These are phyloP conservation scores for Arxiozyma heterogenica DNA, from an alignment of 1,139 yeast genomes.

Conservation along the genomic window DNA sequence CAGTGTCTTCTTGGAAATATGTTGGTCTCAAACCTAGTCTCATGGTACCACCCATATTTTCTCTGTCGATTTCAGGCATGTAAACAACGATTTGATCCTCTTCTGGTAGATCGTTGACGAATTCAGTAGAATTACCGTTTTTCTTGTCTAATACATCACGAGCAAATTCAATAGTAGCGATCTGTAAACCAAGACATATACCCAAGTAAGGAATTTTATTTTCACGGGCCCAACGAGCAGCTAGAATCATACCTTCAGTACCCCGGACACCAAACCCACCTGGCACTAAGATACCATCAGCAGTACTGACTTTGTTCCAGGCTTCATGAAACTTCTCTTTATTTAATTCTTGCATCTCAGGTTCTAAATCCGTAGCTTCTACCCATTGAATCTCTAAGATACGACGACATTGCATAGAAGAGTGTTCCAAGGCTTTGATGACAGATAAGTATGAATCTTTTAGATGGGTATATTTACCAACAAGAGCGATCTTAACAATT, in stretches of 20 bases:
- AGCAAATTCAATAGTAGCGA: conserved; percentile 90
- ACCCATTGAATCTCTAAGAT: conserved; percentile 89
- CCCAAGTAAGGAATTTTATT: conserved; percentile 91
- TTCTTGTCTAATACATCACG: conserved; percentile 67
- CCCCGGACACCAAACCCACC: conserved; percentile 99
- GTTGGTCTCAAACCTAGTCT: conserved; percentile 92
- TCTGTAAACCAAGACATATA: conserved; percentile 94
- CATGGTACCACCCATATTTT: conserved; percentile 98
- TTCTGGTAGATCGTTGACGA: conserved; percentile 49
- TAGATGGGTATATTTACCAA: conserved; percentile 92
- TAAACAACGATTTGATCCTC: conserved; percentile 76
- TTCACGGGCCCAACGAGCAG: conserved; percentile 96
- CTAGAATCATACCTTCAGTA: conserved; percentile 95
- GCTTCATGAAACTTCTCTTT: conserved; percentile 85
- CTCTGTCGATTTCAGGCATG: conserved; percentile 97
- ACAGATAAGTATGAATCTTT: conserved; percentile 94
- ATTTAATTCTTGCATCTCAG: conserved; percentile 49
- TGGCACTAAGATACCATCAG: conserved; percentile 95
- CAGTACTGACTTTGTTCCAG: conserved; percentile 89
- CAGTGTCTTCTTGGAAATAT: conserved; percentile 59
- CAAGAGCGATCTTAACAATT: conserved; percentile 86
- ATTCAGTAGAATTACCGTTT: conserved; percentile 78
- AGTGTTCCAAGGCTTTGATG: conserved; percentile 89
- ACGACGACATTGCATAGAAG: conserved; percentile 82
- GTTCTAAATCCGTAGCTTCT: conserved; percentile 85